These are phyloP conservation scores for Funneliformis mosseae DNA, from an alignment of 192 early-diverging fungal genomes.

Conservation along the genomic window DNA sequence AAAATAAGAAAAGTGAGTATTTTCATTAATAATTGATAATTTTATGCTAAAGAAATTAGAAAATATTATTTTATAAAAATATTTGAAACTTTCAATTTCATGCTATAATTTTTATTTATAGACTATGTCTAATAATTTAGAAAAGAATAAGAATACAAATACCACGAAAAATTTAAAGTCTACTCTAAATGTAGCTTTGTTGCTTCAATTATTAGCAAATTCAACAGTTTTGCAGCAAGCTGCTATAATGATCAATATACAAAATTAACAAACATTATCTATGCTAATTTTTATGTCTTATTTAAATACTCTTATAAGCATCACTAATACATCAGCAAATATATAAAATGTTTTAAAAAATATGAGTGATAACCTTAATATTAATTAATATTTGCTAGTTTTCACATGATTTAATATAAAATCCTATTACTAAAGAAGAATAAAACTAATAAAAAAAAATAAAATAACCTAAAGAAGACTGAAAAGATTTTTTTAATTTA, in stretches of 20 bases:
- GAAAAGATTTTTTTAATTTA: background rate
- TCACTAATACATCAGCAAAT: background rate
- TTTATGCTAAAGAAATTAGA: too few relatives aligned
- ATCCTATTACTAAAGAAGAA: slow-evolving; percentile 1
- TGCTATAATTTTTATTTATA: too few relatives aligned
- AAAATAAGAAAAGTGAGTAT: too few relatives aligned
- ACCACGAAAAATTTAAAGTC: background rate
- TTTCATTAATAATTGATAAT: too few relatives aligned
- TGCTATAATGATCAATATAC: background rate
- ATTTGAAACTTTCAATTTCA: too few relatives aligned
- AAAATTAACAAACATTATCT: background rate
- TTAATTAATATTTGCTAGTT: background rate
- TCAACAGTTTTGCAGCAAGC: background rate
- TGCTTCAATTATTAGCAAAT: background rate
- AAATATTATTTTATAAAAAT: too few relatives aligned
- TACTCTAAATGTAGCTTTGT: too few relatives aligned
- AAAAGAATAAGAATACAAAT: too few relatives aligned
- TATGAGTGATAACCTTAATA: background rate
- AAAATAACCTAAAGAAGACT: background rate
- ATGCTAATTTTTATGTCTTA: background rate
- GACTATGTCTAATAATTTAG: too few relatives aligned
- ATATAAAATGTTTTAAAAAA: background rate
- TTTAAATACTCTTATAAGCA: background rate
- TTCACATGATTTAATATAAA: too few relatives aligned
- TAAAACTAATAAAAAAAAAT: background rate